Evolutionary conservation across 352 stramenopile species (phyloP), one percentile per base, ranked within the genome.

Genomic region (Phytophthora quininea): DNA sequence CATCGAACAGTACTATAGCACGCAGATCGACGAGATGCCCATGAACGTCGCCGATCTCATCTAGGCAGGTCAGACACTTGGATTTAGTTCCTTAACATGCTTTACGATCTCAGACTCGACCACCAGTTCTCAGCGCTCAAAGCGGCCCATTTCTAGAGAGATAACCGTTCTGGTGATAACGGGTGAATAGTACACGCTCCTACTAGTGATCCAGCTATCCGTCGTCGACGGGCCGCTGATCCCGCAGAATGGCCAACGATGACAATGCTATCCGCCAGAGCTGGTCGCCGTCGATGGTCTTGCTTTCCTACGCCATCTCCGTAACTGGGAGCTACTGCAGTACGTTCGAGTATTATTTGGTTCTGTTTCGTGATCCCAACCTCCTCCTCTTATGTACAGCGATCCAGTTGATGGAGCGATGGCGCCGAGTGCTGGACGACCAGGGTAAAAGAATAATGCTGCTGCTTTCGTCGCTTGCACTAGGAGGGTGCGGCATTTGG

Each of bases 1-100:
- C 87, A 99, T 99, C 72, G 97, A 99, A 82, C 85, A 98, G 81
- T 99, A 99, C 87, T 99, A 99, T 93, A 98, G 97, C 76, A 99
- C 97, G 54, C 92, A 99, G 77, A 99, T 99, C 73, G 94, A 97
- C 68, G 97, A 99, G 84, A 99, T 99, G 96, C 98, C 98, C 54
- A 98, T 98, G 88, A 98, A 99, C 79, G 96, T 99, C 58, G 96
- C 93, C 54, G 97, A 99, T 90, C 92, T 99, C 75, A 98, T 99
- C 43, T 49, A 49, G 15, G 43, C 29, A 29, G 43, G 43, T 3
- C 43, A 49, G 15, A 24, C 19, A 24, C 19, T 24, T 24, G 19
- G 19, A 24, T 24, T 24, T 24, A 24, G 19, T 24, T 24, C 19
- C 19, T 24, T 24, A 24, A 24, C 19, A 24, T 24, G 19, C 19